A percentile compares a stretch with the other conserved stretches of the same genome.
These are phyloP conservation scores for Thielaviopsis musarum DNA, from an alignment of 2,329 filamentous ascomycete genomes.

Conservation along the genomic window DNA sequence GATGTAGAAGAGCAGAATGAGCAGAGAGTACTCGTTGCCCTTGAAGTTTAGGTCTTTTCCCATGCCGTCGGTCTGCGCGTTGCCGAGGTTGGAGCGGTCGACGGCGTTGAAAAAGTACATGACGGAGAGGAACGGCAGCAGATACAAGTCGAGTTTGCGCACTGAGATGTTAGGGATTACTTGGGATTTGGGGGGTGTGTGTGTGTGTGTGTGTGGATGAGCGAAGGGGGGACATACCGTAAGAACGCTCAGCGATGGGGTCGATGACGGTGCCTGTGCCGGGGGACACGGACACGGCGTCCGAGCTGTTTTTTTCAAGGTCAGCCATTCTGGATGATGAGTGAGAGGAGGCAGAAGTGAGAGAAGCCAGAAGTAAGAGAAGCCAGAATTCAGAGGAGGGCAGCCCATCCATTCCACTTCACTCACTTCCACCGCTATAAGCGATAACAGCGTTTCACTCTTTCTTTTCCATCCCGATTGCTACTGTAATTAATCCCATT, in stretches of 20 bases:
- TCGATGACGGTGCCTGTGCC: background rate
- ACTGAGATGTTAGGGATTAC: conserved; percentile 4
- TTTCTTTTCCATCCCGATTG: no score
- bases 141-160: conserved; percentile 6
- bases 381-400: no score
- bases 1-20: conserved; percentile 31
- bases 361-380: no score
- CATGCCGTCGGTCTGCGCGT: conserved; percentile 28
- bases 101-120: conserved; percentile 30
- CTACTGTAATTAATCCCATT: no score
- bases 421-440: no score
- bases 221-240: background rate
- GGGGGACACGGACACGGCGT: background rate
- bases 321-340: no score
- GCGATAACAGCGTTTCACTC: no score
- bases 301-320: no score
- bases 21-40: conserved; percentile 22
- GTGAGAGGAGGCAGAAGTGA: no score
- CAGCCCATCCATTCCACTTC: no score
- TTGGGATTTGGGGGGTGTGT: no score
- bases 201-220: no score
- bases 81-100: conserved; percentile 30
- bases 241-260: background rate
- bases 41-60: conserved; percentile 38
- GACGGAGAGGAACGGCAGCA: conserved; percentile 5